Evolutionary conservation across 768 basidiomycete species (phyloP).

Genomic region (Tricholoma sp.): DNA sequence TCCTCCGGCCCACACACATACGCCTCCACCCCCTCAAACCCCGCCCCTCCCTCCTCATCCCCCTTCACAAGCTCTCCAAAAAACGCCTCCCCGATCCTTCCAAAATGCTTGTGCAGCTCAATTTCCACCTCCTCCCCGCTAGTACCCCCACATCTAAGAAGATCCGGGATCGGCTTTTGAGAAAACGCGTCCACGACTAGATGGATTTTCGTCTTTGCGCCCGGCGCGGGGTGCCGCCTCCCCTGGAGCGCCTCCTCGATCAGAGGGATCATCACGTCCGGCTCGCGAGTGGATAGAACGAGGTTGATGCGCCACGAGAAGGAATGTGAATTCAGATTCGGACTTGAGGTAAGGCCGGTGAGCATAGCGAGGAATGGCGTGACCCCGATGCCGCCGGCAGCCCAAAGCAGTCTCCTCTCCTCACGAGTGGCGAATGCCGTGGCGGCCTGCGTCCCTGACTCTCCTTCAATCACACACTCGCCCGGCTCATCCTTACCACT

Average conservation of each 20-base stretch:
- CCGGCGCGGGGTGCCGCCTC: conserved; percentile 1
- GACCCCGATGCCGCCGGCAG: conserved; percentile 62
- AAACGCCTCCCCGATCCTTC: conserved; percentile 17
- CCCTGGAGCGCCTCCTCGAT: conserved; percentile 27
- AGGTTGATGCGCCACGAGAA: conserved; percentile 37
- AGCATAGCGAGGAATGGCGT: conserved; percentile 62
- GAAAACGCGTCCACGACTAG: conserved; percentile 40
- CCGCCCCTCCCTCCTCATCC: conserved; percentile 1
- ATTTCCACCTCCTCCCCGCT: conserved; percentile 4
- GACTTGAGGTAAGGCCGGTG: conserved; percentile 3
- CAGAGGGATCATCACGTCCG: conserved; percentile 43
- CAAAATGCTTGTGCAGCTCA: conserved; percentile 13
- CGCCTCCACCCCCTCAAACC: conserved; percentile 20
- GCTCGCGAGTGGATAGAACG: conserved; percentile 48
- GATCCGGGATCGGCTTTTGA: conserved; percentile 9
- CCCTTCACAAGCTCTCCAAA: conserved; percentile 8
- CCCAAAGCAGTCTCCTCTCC: conserved; percentile 39
- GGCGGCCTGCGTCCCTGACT: conserved; percentile 7
- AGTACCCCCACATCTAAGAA: too few species aligned
- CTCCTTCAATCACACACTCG: conserved; percentile 2
- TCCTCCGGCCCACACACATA: conserved; percentile 48
- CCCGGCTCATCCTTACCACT: not conserved
- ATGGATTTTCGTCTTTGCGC: not conserved
- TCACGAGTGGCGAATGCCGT: not conserved
- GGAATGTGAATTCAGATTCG: not conserved